Conservation (phyloP, 1,284 basidiomycete species). For the Athelia psychrophila region DNA sequence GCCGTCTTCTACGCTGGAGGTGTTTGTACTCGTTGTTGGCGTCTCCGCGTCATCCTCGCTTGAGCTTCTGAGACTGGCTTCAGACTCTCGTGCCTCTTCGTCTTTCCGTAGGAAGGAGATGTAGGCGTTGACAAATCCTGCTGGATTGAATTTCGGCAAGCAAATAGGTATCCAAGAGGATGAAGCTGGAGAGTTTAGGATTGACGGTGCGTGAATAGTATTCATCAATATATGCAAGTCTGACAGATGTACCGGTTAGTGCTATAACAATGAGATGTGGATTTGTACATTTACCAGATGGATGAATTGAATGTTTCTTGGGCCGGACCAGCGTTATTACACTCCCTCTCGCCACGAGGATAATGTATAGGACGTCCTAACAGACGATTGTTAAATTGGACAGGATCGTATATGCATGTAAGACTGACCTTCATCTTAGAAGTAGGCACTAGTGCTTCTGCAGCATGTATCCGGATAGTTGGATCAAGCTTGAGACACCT, state of each 20-base stretch:
- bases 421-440: conserved; percentile 74
- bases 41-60: conserved; percentile 7
- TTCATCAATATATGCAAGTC: conserved; percentile 89
- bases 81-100: conserved; percentile 3
- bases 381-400: not conserved
- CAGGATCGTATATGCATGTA: not conserved
- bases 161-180: conserved; percentile 96
- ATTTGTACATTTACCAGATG: conserved; percentile 66
- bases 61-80: conserved; percentile 2
- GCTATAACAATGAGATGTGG: not conserved
- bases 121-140: conserved; percentile 92
- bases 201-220: conserved; percentile 67
- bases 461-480: conserved; percentile 64
- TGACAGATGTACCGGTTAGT: conserved; percentile 22
- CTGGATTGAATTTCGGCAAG: conserved; percentile 90
- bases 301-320: conserved; percentile 92
- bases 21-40: conserved; percentile 10
- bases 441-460: conserved; percentile 73
- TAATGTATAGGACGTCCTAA: conserved; percentile 88
- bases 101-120: conserved; percentile 66
- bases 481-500: conserved; percentile 79
- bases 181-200: conserved; percentile 69
- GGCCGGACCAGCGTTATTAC: conserved; percentile 91
- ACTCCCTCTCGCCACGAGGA: conserved; percentile 76
- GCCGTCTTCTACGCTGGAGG: conserved; percentile 2